phyloP scores from a whole-genome alignment of 2,329 filamentous ascomycete species.

The Venturiaceae sp. region DNA sequence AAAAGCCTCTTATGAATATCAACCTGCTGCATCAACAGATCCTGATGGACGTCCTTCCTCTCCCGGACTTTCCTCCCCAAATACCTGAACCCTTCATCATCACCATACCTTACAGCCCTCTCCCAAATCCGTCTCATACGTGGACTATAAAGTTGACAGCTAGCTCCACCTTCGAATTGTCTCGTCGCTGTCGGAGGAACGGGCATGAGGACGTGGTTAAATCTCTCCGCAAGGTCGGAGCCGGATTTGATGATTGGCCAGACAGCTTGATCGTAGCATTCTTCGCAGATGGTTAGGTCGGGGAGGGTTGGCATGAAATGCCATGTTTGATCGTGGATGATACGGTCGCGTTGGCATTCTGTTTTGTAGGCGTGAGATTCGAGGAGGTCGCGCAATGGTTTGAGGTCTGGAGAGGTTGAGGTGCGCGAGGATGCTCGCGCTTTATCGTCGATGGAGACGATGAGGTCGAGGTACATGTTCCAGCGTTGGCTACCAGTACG shows the following conservation, averaged over 20 bases:
- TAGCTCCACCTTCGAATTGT: constrained; percentile 34
- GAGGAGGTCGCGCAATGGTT: constrained; percentile 56
- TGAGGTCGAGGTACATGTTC: constrained; percentile 44
- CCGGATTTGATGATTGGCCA: constrained; percentile 52
- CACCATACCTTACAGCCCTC: constrained; percentile 42
- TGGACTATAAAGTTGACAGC: constrained; percentile 71
- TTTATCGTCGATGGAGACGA: constrained; percentile 43
- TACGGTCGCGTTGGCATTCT: constrained; percentile 58
- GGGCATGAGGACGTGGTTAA: constrained; percentile 27
- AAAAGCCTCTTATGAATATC: constrained; percentile 15
- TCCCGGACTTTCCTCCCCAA: constrained; percentile 53
- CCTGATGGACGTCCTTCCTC: constrained; percentile 46
- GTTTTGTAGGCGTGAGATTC: constrained; percentile 13
- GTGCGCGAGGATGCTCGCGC: no score
- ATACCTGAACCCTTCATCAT: constrained; percentile 55
- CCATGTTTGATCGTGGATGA: constrained; percentile 58
- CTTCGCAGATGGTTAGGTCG: constrained; percentile 74
- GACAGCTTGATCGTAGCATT: constrained; percentile 77
- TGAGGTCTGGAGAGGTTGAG: constrained; percentile 48
- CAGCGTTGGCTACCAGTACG: constrained; percentile 51
- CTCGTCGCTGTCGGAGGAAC: constrained; percentile 32
- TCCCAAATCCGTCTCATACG: constrained; percentile 69
- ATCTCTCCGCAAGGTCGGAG: constrained; percentile 41
- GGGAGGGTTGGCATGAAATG: constrained; percentile 67
- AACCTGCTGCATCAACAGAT: constrained; percentile 39